phyloP scores from a whole-genome alignment of 257 asterid species.

The Lavandula angustifolia region DNA sequence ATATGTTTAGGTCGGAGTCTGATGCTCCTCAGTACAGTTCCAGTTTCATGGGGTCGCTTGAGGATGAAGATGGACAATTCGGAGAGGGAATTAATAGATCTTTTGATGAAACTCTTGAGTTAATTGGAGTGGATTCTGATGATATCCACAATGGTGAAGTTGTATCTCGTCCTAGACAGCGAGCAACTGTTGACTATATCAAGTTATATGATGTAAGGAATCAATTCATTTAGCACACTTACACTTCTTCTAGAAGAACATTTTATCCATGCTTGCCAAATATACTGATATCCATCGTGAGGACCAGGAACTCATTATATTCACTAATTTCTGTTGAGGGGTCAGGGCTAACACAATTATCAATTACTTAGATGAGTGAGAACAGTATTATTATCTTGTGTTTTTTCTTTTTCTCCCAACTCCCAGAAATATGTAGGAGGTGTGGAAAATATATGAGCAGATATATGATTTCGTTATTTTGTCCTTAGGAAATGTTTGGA shows the following conservation, averaged over 20 bases:
- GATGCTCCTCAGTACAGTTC: conserved; percentile 61
- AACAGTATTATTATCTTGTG: background rate
- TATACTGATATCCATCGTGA: conserved; percentile 10
- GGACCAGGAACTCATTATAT: background rate
- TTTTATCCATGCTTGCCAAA: conserved; percentile 9
- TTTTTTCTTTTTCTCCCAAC: conserved; percentile 4
- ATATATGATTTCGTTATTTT: conserved; percentile 28
- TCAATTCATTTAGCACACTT: conserved; percentile 19
- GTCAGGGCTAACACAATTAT: background rate
- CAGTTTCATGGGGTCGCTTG: conserved; percentile 72
- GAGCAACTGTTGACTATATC: conserved; percentile 81
- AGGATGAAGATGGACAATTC: conserved; percentile 58
- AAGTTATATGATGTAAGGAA: conserved; percentile 78
- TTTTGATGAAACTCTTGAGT: conserved; percentile 41
- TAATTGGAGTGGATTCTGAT: conserved; percentile 56
- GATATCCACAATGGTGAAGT: conserved; percentile 57
- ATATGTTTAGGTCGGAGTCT: conserved; percentile 47
- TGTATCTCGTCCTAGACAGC: conserved; percentile 63
- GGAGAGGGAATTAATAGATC: conserved; percentile 37
- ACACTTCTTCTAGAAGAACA: background rate
- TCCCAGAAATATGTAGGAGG: conserved; percentile 22
- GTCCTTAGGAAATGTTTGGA: conserved; percentile 86
- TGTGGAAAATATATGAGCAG: conserved; percentile 13
- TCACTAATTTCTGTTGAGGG: conserved; percentile 7
- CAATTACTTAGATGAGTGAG: conserved; percentile 22